A percentile compares a stretch with the other conserved stretches of the same genome.
Conservation (phyloP, 306 rosid genomes). For the Fragaria nilgerrensis region DNA sequence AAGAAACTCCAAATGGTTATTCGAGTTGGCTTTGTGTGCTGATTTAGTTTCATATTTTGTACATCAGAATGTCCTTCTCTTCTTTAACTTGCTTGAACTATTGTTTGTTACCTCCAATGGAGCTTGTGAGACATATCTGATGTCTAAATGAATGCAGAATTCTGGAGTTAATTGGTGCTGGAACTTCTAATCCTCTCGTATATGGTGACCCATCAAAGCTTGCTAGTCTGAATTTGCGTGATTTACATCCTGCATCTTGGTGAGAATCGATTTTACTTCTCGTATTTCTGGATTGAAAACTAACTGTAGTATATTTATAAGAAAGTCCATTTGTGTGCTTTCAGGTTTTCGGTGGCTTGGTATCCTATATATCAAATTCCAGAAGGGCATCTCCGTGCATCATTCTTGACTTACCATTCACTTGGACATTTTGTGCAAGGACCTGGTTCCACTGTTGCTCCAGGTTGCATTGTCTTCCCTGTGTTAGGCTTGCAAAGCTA, state of each 20-base stretch:
- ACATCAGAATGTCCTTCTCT: not conserved
- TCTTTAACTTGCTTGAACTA: not conserved
- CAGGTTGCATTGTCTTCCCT: slow-evolving; percentile 12
- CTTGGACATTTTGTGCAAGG: slow-evolving; percentile 22
- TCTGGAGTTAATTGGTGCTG: slow-evolving; percentile 12
- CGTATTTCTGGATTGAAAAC: not conserved
- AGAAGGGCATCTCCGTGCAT: slow-evolving; percentile 16
- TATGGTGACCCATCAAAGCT: slow-evolving; percentile 20
- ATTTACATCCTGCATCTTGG: slow-evolving; percentile 24
- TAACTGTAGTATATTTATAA: not conserved
- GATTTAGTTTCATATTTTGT: not conserved
- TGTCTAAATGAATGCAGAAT: slow-evolving; percentile 24
- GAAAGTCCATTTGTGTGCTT: slow-evolving; percentile 3
- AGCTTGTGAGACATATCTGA: not conserved
- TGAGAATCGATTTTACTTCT: not conserved
- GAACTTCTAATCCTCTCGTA: slow-evolving; percentile 8
- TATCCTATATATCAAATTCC: slow-evolving; percentile 31
- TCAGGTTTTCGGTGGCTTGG: slow-evolving; percentile 29
- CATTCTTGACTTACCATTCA: slow-evolving; percentile 31
- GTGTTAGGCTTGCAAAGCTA: slow-evolving; percentile 25
- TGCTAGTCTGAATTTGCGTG: slow-evolving; percentile 13
- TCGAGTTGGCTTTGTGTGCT: not conserved
- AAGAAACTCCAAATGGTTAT: not conserved
- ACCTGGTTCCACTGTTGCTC: slow-evolving; percentile 7
- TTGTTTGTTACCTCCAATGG: not conserved